A percentile compares a stretch with the other conserved stretches of the same genome.
Evolutionary conservation across 768 basidiomycete species (phyloP).

Genomic region (Roridomyces roridus): DNA sequence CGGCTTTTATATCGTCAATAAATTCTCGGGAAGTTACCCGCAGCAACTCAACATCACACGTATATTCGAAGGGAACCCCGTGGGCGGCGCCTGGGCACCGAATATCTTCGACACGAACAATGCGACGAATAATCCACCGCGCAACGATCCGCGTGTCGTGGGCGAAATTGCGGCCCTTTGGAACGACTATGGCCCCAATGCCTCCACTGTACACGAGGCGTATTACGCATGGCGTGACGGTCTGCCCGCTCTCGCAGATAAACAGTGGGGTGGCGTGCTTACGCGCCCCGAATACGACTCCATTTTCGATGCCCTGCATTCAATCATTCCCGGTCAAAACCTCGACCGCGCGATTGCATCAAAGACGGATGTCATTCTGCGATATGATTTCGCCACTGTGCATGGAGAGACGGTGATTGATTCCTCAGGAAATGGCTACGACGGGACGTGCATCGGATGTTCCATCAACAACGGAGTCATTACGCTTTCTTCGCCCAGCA

Average conservation of each 20-base stretch:
- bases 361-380: slow-evolving; percentile 22
- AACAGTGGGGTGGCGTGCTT: slow-evolving; percentile 23
- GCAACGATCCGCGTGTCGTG: slow-evolving; percentile 11
- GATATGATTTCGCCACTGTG: slow-evolving; percentile 6
- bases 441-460: slow-evolving; percentile 19
- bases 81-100: slow-evolving; percentile 21
- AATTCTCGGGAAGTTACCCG: slow-evolving; percentile 24
- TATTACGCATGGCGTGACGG: slow-evolving; percentile 25
- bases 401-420: slow-evolving; percentile 7
- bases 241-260: slow-evolving; percentile 26
- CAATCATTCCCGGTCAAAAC: slow-evolving; percentile 22
- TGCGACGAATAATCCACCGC: slow-evolving; percentile 25
- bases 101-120: slow-evolving; percentile 23
- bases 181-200: slow-evolving; percentile 26
- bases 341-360: slow-evolving; percentile 21
- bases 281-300: slow-evolving; percentile 17
- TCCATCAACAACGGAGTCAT: slow-evolving; percentile 3
- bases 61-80: slow-evolving; percentile 24
- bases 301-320: slow-evolving; percentile 17
- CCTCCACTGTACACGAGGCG: slow-evolving; percentile 20
- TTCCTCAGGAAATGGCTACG: slow-evolving; percentile 28
- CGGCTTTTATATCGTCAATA: slow-evolving; percentile 22
- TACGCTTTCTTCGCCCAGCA: slow-evolving; percentile 12
- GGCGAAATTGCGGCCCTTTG: slow-evolving; percentile 24
- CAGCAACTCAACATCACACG: slow-evolving; percentile 23